A percentile compares a stretch with the other conserved stretches of the same genome.
These are phyloP conservation scores for Phallus indusiatus DNA, from an alignment of 768 basidiomycete species.

Conservation along the genomic window DNA sequence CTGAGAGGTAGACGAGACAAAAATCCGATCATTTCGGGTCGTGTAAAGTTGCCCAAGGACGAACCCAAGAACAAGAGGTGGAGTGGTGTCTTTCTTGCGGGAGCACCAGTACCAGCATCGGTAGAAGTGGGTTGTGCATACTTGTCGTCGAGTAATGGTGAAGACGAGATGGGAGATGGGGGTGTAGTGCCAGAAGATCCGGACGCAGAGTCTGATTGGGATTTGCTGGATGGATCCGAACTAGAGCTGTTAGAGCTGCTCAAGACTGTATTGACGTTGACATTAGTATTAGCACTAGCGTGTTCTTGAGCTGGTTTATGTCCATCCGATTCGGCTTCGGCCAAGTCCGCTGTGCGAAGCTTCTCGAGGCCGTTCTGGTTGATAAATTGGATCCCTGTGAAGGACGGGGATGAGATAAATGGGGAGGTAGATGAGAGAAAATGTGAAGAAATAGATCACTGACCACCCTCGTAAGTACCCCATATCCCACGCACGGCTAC, in stretches of 20 bases:
- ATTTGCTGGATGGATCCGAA: background rate
- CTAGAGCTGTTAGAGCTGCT: background rate
- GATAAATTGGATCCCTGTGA: slow-evolving; percentile 51
- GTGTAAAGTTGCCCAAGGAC: slow-evolving; percentile 82
- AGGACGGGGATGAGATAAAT: background rate
- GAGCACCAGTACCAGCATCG: background rate
- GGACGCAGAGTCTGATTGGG: background rate
- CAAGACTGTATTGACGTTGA: background rate
- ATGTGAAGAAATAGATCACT: background rate
- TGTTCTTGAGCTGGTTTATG: background rate
- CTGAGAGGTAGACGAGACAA: slow-evolving; percentile 72
- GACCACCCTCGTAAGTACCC: slow-evolving; percentile 84
- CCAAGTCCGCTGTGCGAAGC: slow-evolving; percentile 8
- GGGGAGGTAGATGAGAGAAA: background rate
- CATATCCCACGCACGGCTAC: slow-evolving; percentile 77
- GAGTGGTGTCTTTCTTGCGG: slow-evolving; percentile 32
- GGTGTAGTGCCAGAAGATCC: slow-evolving; percentile 4
- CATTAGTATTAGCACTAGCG: background rate
- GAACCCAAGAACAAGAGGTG: slow-evolving; percentile 91
- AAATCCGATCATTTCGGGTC: slow-evolving; percentile 61
- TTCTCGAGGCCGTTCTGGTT: slow-evolving; percentile 46
- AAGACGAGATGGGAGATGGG: slow-evolving; percentile 10
- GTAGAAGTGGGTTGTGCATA: background rate
- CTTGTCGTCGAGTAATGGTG: background rate
- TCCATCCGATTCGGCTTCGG: background rate